These are phyloP conservation scores for Cladorrhinum samala DNA, from an alignment of 495 filamentous ascomycete genomes.

Conservation along the genomic window DNA sequence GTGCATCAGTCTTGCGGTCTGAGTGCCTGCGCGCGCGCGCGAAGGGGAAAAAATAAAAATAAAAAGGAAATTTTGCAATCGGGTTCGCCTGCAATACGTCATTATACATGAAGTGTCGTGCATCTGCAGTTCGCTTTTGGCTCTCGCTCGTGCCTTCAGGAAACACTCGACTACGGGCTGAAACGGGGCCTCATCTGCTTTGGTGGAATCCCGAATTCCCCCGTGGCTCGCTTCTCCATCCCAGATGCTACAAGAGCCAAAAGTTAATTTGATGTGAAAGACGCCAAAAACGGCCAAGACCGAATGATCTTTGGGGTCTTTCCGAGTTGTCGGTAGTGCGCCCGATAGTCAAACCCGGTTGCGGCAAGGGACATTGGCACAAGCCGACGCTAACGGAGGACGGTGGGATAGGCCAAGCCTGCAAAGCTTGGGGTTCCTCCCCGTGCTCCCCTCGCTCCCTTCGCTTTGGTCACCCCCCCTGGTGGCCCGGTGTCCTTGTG, in stretches of 20 bases:
- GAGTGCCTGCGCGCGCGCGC: too few species aligned
- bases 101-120: conserved; percentile 5
- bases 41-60: background rate
- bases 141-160: too few species aligned
- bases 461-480: too few species aligned
- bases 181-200: too few species aligned
- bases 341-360: too few species aligned
- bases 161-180: too few species aligned
- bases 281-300: background rate
- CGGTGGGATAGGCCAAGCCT: background rate
- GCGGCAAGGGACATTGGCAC: background rate
- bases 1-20: too few species aligned
- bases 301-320: background rate
- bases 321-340: background rate
- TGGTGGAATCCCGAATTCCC: too few species aligned
- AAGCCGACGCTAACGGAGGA: background rate
- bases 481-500: too few species aligned
- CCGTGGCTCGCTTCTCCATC: too few species aligned
- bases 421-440: background rate
- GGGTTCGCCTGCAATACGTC: background rate
- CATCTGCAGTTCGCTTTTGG: background rate
- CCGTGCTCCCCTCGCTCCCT: too few species aligned
- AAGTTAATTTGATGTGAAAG: background rate
- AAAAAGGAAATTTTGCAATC: background rate
- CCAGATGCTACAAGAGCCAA: too few species aligned